phyloP scores from a whole-genome alignment of 139 green algal genomes.

The Pleodorina starrii region DNA sequence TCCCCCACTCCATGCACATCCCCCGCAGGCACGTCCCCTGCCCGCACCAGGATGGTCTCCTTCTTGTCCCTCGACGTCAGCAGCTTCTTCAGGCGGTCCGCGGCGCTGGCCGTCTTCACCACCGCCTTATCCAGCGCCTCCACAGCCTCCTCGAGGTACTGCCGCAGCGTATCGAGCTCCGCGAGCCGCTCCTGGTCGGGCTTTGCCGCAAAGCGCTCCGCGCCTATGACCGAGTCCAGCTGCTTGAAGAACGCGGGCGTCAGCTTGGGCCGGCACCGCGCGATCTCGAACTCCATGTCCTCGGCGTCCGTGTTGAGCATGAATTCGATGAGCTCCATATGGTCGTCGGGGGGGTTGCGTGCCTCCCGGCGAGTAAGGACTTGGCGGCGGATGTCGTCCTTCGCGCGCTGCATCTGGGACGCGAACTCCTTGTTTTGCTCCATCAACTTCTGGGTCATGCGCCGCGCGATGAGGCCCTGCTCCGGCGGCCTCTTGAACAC shows the following conservation, averaged over 20 bases:
- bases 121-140: slow-evolving; percentile 81
- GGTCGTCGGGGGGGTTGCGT: slow-evolving; percentile 37
- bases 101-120: slow-evolving; percentile 52
- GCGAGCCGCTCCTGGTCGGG: slow-evolving; percentile 75
- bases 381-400: slow-evolving; percentile 70
- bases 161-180: slow-evolving; percentile 89
- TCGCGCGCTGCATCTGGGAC: slow-evolving; percentile 59
- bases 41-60: slow-evolving; percentile 70
- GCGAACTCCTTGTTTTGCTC: slow-evolving; percentile 72
- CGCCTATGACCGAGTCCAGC: slow-evolving; percentile 66
- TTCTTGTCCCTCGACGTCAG: slow-evolving; percentile 84
- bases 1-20: no score
- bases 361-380: slow-evolving; percentile 52
- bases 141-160: slow-evolving; percentile 79
- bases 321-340: slow-evolving; percentile 83
- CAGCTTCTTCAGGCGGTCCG: slow-evolving; percentile 83
- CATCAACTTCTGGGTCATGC: slow-evolving; percentile 72
- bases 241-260: slow-evolving; percentile 77
- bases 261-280: slow-evolving; percentile 76
- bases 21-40: no score
- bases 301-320: slow-evolving; percentile 85
- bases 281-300: slow-evolving; percentile 93
- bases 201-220: slow-evolving; percentile 59
- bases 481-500: slow-evolving; percentile 33
- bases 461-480: slow-evolving; percentile 72